phyloP scores from a whole-genome alignment of 2,329 filamentous ascomycete species.

The Bimuria novae-zelandiae region DNA sequence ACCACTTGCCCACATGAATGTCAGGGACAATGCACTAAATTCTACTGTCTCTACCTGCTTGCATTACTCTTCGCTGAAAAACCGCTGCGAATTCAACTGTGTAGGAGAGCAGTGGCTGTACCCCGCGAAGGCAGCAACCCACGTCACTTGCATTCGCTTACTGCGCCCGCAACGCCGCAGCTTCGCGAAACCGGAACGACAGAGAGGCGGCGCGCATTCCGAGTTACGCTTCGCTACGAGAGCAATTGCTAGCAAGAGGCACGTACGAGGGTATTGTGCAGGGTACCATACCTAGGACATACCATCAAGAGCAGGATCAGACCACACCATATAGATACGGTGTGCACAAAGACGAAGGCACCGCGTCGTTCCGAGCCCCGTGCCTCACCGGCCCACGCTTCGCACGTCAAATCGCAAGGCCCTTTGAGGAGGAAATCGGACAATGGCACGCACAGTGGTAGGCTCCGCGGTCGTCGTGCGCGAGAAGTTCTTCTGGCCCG shows the following conservation, averaged over 20 bases:
- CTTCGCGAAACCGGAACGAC: background rate
- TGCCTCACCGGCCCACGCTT: background rate
- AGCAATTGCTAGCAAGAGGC: background rate
- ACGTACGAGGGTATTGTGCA: background rate
- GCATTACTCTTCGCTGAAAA: too few species aligned
- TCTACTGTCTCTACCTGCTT: background rate
- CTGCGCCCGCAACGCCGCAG: background rate
- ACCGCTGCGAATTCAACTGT: too few species aligned
- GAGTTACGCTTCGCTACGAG: background rate
- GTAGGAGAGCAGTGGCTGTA: background rate
- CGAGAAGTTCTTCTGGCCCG: constrained; percentile 66
- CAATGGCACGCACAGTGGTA: constrained; percentile 47
- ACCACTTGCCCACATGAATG: background rate
- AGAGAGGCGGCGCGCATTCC: background rate
- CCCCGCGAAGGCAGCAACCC: background rate
- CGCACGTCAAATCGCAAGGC: background rate
- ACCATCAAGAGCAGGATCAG: background rate
- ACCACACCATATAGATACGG: background rate
- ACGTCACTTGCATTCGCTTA: constrained; percentile 3
- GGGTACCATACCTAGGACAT: background rate
- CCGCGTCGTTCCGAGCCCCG: background rate
- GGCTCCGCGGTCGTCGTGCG: constrained; percentile 50
- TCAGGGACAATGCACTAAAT: background rate
- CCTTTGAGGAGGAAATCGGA: constrained; percentile 2
- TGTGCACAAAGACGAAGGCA: too few species aligned